A percentile compares a stretch with the other conserved stretches of the same genome.
Conservation (phyloP, 2,329 filamentous ascomycete species). For the Penicillium sp. region DNA sequence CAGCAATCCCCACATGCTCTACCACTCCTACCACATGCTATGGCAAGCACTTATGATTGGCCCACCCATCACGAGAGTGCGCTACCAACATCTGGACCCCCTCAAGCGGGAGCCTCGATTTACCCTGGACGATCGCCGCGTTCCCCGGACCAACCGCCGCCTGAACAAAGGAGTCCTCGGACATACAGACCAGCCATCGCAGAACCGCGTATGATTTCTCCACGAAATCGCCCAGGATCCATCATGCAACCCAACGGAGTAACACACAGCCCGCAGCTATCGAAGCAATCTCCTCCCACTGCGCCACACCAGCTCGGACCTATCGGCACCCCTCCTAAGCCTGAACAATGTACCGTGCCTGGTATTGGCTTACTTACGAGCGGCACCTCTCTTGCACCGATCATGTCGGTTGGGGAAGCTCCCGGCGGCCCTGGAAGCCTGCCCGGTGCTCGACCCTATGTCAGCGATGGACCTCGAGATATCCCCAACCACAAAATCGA, state of each 20-base stretch:
- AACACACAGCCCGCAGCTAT: constrained; percentile 30
- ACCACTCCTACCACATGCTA: constrained; percentile 29
- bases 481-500: constrained; percentile 60
- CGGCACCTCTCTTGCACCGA: constrained; percentile 32
- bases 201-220: constrained; percentile 41
- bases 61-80: constrained; percentile 37
- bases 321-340: constrained; percentile 27
- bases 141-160: constrained; percentile 27
- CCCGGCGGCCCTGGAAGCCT: constrained; percentile 24
- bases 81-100: constrained; percentile 29
- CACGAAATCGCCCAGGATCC: constrained; percentile 31
- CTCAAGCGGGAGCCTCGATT: constrained; percentile 17
- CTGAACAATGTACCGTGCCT: constrained; percentile 51
- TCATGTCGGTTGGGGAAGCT: constrained; percentile 29
- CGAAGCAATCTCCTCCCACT: constrained; percentile 30
- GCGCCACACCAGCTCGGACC: constrained; percentile 18
- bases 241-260: constrained; percentile 26
- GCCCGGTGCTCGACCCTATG: constrained; percentile 7
- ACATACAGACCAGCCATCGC: constrained; percentile 29
- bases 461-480: constrained; percentile 51
- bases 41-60: constrained; percentile 39
- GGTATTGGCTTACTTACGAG: constrained; percentile 56
- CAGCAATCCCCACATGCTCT: constrained; percentile 26
- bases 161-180: constrained; percentile 33
- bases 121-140: constrained; percentile 35